A percentile compares a stretch with the other conserved stretches of the same genome.
Evolutionary conservation across 148 eudicot genomes (phyloP).

Genomic region (Chenopodium berlandieri): DNA sequence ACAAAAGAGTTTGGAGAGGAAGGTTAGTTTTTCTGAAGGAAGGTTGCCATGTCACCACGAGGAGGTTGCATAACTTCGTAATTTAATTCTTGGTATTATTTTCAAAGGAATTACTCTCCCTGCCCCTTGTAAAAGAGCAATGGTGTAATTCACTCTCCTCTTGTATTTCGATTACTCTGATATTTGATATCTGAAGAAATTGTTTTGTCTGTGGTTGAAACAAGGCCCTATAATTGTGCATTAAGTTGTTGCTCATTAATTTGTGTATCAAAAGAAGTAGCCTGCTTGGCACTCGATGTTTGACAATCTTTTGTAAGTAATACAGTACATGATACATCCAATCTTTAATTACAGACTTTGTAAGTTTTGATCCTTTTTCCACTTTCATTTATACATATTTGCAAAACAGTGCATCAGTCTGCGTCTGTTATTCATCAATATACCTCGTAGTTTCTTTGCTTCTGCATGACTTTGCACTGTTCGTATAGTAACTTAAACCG

Average conservation of each 20-base stretch:
- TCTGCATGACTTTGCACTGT: too few species aligned
- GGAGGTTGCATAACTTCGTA: conserved; percentile 23
- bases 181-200: conserved; percentile 25
- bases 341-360: background rate
- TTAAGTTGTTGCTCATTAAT: background rate
- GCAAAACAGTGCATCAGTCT: background rate
- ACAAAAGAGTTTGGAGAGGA: conserved; percentile 95
- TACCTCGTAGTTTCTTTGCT: background rate
- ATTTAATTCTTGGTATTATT: conserved; percentile 23
- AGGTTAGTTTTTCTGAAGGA: conserved; percentile 44
- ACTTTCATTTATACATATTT: background rate
- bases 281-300: conserved; percentile 17
- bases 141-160: conserved; percentile 2
- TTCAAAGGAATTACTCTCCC: conserved; percentile 21
- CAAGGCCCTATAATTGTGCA: conserved; percentile 21
- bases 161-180: conserved; percentile 18
- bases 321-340: conserved; percentile 3
- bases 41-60: background rate
- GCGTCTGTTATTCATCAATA: background rate
- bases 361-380: background rate
- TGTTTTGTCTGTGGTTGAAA: conserved; percentile 16
- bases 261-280: conserved; percentile 7
- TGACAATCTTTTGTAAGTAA: background rate
- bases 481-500: too few species aligned
- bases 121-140: background rate